phyloP scores from a whole-genome alignment of 208 protist genomes.

The Leptomonas seymouri region DNA sequence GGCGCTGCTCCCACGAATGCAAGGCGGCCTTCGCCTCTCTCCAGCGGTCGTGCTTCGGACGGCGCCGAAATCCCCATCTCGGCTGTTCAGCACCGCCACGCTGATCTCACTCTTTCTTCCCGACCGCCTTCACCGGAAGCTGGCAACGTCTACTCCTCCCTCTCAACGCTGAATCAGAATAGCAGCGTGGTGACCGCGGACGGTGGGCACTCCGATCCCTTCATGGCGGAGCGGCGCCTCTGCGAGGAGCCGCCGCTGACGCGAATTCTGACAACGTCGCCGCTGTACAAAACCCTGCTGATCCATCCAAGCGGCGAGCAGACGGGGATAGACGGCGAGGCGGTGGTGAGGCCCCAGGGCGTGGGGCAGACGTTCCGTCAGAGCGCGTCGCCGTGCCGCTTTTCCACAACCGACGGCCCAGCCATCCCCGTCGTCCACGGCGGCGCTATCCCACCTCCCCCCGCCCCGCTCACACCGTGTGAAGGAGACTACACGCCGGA shows the following conservation, averaged over 20 bases:
- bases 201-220: conserved; percentile 16
- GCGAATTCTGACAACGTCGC: conserved; percentile 11
- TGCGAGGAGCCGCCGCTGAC: conserved; percentile 10
- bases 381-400: not conserved
- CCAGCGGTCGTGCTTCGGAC: too few relatives aligned
- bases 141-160: conserved; percentile 3
- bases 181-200: conserved; percentile 4
- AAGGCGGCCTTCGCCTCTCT: too few relatives aligned
- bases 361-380: too few relatives aligned
- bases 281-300: too few relatives aligned
- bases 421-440: not conserved
- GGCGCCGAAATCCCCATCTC: too few relatives aligned
- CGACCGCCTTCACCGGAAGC: not conserved
- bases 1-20: too few relatives aligned
- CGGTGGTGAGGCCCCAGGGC: too few relatives aligned
- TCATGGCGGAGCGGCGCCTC: conserved; percentile 16
- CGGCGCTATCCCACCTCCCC: not conserved
- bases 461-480: conserved; percentile 6
- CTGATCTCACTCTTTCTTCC: too few relatives aligned
- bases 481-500: conserved; percentile 19
- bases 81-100: too few relatives aligned
- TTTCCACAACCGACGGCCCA: not conserved
- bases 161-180: conserved; percentile 8
- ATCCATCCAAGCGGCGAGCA: too few relatives aligned
- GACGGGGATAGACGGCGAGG: too few relatives aligned